Base-by-base conservation (phyloP, 495 filamentous ascomycete genomes). In the Penicillium salamii region DNA sequence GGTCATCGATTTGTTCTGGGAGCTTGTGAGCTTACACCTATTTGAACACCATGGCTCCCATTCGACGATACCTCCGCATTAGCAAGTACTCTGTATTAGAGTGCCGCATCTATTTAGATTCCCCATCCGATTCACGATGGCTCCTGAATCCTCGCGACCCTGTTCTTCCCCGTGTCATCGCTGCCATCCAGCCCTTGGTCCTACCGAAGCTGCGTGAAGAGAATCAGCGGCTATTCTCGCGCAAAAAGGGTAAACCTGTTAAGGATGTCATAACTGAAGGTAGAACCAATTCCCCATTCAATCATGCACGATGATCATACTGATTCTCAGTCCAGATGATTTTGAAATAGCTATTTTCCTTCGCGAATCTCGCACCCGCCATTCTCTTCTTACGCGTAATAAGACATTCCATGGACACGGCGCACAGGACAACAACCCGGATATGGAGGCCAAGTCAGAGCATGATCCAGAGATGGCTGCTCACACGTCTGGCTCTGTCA, bases 321-420 rank as follows among this genome's bases (percentile, higher is more conserved):
- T 48, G 44, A 35, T 42, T 32, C 49, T 17, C 42, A 34, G 7
- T 37, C 29, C 63, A 95, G 93, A 96, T 72, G 91, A 95, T 42
- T 98, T 97, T 59, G 91, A 97, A 62, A 88, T 96, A 32, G 86
- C 89, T 14, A 84, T 97, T 52, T 98, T 97, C 70, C 79, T 98
- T 56, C 95, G 87, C 28, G 88, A 95, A 66, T 85, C 84, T 6
- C 85, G 84, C 18, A 89, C 88, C n/a, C 82, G 91, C 23, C 92
- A 97, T 74, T 85, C 89, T 13, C 76, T 98, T 8, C 78, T 97
- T 43, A 86, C 86, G 52, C 92, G 92, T 60, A 80, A 84, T 46
- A 97, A 95, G 68, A 61, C 74, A 63, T 74, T 89, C 80, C 55
- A 80, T 62, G 57, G 83, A 58, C 41, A 68, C 62, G 40, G 78